A percentile compares a stretch with the other conserved stretches of the same genome.
These are phyloP conservation scores for Emmonsia crescens DNA, from an alignment of 2,329 filamentous ascomycete genomes.

Conservation along the genomic window DNA sequence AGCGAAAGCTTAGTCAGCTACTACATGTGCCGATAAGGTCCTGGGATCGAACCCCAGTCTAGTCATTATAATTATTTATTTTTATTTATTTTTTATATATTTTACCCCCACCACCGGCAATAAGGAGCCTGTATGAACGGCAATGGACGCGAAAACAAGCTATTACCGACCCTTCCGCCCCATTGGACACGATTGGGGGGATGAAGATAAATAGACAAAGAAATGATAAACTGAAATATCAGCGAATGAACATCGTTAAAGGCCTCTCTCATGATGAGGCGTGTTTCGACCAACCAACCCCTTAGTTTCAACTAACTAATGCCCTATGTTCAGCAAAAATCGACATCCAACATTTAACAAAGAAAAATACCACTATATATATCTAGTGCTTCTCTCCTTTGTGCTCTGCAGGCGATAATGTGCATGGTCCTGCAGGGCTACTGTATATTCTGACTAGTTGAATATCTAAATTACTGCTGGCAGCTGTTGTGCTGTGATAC, in stretches of 20 bases:
- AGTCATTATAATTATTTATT: background rate
- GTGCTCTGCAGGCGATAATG: background rate
- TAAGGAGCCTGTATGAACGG: background rate
- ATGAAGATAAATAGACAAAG: background rate
- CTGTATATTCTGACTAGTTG: background rate
- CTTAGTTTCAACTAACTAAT: background rate
- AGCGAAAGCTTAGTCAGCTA: background rate
- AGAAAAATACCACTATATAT: no score
- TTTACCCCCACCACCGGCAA: background rate
- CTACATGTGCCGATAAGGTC: constrained; percentile 12
- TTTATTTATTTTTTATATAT: no score
- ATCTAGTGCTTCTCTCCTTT: constrained; percentile 1
- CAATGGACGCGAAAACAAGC: background rate
- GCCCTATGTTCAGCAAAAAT: background rate
- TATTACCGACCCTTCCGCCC: background rate
- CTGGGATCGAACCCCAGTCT: constrained; percentile 16
- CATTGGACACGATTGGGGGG: background rate
- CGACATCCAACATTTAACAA: background rate
- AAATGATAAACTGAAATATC: background rate
- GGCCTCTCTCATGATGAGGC: background rate
- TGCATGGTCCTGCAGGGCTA: background rate
- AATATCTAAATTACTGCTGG: background rate
- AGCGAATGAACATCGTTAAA: background rate
- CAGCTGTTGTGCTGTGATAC: background rate
- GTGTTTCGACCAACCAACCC: background rate